phyloP scores from a whole-genome alignment of 1,139 yeast genomes.

The Candida pseudoviswanathii region DNA sequence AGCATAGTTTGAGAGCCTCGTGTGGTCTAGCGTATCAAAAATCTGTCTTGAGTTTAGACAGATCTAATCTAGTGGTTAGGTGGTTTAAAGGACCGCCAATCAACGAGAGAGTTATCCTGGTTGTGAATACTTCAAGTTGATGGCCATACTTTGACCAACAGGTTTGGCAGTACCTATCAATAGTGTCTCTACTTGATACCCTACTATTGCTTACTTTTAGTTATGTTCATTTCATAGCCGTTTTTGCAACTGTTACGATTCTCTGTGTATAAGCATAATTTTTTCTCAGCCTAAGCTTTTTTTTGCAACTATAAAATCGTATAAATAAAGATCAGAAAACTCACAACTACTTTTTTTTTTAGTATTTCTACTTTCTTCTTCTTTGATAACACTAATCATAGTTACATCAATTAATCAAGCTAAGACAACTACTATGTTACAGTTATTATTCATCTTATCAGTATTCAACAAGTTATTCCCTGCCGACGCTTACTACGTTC shows the following conservation, averaged over 20 bases:
- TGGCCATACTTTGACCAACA: no score
- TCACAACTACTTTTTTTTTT: not conserved
- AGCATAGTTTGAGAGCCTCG: no score
- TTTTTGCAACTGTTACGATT: not conserved
- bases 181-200: not conserved
- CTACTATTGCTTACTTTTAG: not conserved
- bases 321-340: not conserved
- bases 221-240: not conserved
- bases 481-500: constrained; percentile 23
- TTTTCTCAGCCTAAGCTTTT: not conserved
- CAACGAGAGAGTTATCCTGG: no score
- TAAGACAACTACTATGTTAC: constrained; percentile 1
- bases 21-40: not conserved
- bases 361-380: not conserved
- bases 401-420: not conserved
- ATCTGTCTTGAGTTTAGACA: not conserved
- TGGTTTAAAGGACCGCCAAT: no score
- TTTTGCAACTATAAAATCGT: constrained; percentile 1
- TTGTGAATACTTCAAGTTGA: no score
- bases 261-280: not conserved
- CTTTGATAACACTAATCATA: not conserved
- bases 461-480: constrained; percentile 3
- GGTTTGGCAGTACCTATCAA: no score
- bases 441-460: constrained; percentile 5
- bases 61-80: no score